Evolutionary conservation across 202 grass and related monocot genomes (phyloP).

Genomic region (Carex arenaria): DNA sequence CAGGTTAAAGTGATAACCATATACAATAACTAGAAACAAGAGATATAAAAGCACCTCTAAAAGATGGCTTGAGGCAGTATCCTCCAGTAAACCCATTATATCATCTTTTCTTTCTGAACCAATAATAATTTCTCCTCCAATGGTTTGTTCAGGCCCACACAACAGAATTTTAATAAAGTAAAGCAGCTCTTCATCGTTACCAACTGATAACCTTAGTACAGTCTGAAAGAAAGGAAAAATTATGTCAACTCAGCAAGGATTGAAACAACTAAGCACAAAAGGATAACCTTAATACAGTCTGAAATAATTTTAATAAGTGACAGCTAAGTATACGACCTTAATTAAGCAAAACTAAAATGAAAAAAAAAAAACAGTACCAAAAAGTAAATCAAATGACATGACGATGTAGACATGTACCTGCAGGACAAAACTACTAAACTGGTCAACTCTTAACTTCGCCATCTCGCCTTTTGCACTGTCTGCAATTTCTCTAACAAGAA

Average conservation of each 20-base stretch:
- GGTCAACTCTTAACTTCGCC: constrained; percentile 46
- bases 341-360: constrained; percentile 23
- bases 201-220: constrained; percentile 60
- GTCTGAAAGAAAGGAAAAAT: constrained; percentile 49
- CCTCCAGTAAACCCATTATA: constrained; percentile 79
- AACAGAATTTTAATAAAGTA: constrained; percentile 64
- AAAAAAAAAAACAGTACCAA: not conserved
- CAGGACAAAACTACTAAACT: constrained; percentile 92
- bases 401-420: constrained; percentile 34
- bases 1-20: not conserved
- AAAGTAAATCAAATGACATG: constrained; percentile 4
- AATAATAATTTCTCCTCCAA: constrained; percentile 23
- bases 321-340: not conserved
- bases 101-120: constrained; percentile 45
- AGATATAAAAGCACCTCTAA: constrained; percentile 56
- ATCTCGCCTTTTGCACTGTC: constrained; percentile 57
- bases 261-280: not conserved
- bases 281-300: no score
- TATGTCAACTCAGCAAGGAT: not conserved
- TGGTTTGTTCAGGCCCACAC: constrained; percentile 36
- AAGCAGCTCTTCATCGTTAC: constrained; percentile 50
- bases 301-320: not conserved
- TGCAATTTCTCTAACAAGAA: constrained; percentile 61
- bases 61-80: constrained; percentile 84
- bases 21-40: constrained; percentile 16